phyloP scores from a whole-genome alignment of 768 basidiomycete species.

The Tephrocybe sp. region DNA sequence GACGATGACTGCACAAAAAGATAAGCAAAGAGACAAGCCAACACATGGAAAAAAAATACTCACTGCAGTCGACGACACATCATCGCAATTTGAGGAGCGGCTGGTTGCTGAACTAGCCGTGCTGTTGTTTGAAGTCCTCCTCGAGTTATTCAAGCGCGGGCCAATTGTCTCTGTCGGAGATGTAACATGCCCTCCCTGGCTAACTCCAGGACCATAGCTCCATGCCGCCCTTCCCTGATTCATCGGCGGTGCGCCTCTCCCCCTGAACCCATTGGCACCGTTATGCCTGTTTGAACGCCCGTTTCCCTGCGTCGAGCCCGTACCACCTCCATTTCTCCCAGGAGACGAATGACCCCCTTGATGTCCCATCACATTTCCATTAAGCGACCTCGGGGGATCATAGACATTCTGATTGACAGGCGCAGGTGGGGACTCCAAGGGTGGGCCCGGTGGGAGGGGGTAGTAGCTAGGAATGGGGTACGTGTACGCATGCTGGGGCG shows the following conservation, averaged over 20 bases:
- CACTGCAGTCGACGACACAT: slow-evolving; percentile 75
- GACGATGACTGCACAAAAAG: slow-evolving; percentile 58
- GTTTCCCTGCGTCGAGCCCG: slow-evolving; percentile 25
- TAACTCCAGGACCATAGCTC: slow-evolving; percentile 69
- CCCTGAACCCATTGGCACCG: slow-evolving; percentile 28
- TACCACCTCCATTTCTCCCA: slow-evolving; percentile 12
- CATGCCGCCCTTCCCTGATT: slow-evolving; percentile 51
- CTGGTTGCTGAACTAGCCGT: slow-evolving; percentile 51
- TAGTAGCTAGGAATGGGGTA: slow-evolving; percentile 31
- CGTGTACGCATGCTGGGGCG: slow-evolving; percentile 28
- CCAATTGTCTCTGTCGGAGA: slow-evolving; percentile 54
- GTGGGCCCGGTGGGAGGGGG: slow-evolving; percentile 22
- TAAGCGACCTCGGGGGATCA: slow-evolving; percentile 26
- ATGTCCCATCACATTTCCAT: slow-evolving; percentile 24
- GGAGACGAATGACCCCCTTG: slow-evolving; percentile 25
- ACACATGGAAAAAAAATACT: slow-evolving; percentile 32
- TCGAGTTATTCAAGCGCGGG: slow-evolving; percentile 58
- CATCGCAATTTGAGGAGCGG: slow-evolving; percentile 62
- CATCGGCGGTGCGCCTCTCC: slow-evolving; percentile 30
- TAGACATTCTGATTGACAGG: slow-evolving; percentile 26
- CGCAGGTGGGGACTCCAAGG: slow-evolving; percentile 25
- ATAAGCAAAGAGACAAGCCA: slow-evolving; percentile 7
- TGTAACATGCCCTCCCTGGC: slow-evolving; percentile 43
- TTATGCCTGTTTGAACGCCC: slow-evolving; percentile 29
- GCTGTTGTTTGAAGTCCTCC: slow-evolving; percentile 54